Evolutionary conservation across 176 grass and related monocot genomes (phyloP), one percentile per base, ranked within the genome.

Genomic region (Chloris gayana): DNA sequence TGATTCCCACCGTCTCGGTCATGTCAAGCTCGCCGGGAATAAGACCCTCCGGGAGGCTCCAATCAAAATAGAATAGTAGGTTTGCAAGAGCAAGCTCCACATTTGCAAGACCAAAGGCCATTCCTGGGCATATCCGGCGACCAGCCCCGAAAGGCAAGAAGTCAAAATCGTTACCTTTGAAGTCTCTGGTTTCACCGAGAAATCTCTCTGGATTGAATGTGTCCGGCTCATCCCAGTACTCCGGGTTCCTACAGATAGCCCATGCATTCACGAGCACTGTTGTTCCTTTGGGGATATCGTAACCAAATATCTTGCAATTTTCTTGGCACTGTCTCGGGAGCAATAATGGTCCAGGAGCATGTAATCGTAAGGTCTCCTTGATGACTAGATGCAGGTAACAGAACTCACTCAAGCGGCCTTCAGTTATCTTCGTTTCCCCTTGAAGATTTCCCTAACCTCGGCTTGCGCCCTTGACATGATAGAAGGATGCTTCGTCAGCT

Each of bases 121-220:
- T 57, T 0, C 54, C 79, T 0, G 79, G 50, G 53, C 79, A 81
- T 37, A 81, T 81, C 0, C 79, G 56, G 0, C 79, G 56, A 4
- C 79, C 79, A 10, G 79, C 30, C n/a, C 79, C 79, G 8, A 82
- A 82, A 4, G 79, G 68, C 30, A 82, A 37, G 1, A 18, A 82
- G 26, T 72, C 79, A 33, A 34, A 72, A 29, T 26, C 13, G 0
- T 3, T 63, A 12, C 79, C 79, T 18, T 82, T 62, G 50, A 32
- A 70, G 19, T 71, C 67, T 0, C 47, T 2, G 69, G 0, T 63
- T 0, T 0, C 47, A 3, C 47, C 21, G 2, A 62, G 27, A 4
- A 82, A 82, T 8, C 79, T 39, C 3, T 72, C 56, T 1, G 79
- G 79, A 4, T 49, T 62, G 27, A 82, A 82, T 1, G 72, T 56